phyloP scores from a whole-genome alignment of 805 yeast genomes.

The Kregervanrija delftensis region DNA sequence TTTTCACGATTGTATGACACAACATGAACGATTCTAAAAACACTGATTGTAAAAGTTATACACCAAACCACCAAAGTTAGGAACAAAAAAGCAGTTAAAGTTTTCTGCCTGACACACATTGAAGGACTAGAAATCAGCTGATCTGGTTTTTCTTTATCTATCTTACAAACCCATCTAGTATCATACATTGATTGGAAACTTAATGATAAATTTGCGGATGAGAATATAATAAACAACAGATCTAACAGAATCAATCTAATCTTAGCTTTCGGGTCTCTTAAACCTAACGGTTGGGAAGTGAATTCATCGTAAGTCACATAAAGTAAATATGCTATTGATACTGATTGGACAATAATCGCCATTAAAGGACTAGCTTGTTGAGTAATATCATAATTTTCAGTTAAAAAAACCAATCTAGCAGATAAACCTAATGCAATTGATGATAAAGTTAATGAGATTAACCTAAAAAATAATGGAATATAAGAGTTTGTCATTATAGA shows the following conservation, averaged over 20 bases:
- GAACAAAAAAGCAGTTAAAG: slow-evolving; percentile 73
- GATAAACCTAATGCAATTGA: slow-evolving; percentile 71
- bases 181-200: slow-evolving; percentile 81
- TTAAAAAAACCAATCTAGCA: slow-evolving; percentile 40
- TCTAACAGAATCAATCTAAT: slow-evolving; percentile 77
- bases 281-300: slow-evolving; percentile 84
- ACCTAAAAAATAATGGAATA: slow-evolving; percentile 69
- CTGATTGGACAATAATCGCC: slow-evolving; percentile 80
- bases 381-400: slow-evolving; percentile 32
- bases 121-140: slow-evolving; percentile 27
- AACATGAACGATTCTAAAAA: slow-evolving; percentile 77
- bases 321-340: slow-evolving; percentile 68
- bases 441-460: slow-evolving; percentile 51
- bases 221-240: slow-evolving; percentile 77
- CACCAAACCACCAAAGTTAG: slow-evolving; percentile 78
- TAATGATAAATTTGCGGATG: slow-evolving; percentile 80
- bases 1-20: slow-evolving; percentile 7
- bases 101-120: slow-evolving; percentile 73
- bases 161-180: slow-evolving; percentile 69
- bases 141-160: slow-evolving; percentile 13
- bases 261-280: slow-evolving; percentile 79
- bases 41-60: slow-evolving; percentile 73
- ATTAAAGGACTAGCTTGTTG: slow-evolving; percentile 89
- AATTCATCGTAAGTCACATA: slow-evolving; percentile 90
- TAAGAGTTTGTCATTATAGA: slow-evolving; percentile 70